These are phyloP conservation scores for Tuber calosporum DNA, from an alignment of 495 filamentous ascomycete species.

Conservation along the genomic window DNA sequence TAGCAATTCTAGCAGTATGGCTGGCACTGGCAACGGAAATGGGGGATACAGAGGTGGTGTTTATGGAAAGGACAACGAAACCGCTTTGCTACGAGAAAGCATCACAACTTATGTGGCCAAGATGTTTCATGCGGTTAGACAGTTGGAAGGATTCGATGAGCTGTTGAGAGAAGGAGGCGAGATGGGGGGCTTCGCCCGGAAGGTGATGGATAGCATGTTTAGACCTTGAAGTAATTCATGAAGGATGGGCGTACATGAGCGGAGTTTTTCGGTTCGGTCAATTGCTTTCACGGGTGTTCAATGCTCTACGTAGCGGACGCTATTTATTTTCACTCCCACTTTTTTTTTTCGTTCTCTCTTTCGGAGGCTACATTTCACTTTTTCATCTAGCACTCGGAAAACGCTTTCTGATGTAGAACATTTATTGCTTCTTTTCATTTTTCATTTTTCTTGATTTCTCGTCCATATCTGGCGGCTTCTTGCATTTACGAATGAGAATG, in stretches of 20 bases:
- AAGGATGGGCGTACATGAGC: neutral
- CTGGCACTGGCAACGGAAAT: constrained; percentile 16
- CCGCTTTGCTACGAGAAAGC: constrained; percentile 35
- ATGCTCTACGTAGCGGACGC: constrained; percentile 18
- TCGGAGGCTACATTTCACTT: constrained; percentile 33
- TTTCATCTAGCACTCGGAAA: constrained; percentile 30
- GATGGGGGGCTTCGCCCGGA: constrained; percentile 41
- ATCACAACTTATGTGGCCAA: constrained; percentile 41
- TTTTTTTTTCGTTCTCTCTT: constrained; percentile 17
- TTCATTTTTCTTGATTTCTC: neutral
- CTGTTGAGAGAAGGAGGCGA: constrained; percentile 41
- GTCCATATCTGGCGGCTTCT: constrained; percentile 28
- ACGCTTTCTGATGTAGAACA: constrained; percentile 33
- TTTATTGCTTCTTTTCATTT: neutral
- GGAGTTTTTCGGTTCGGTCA: constrained; percentile 11
- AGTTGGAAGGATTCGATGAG: constrained; percentile 39
- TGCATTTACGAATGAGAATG: constrained; percentile 27
- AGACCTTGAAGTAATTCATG: constrained; percentile 26
- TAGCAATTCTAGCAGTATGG: constrained; percentile 28
- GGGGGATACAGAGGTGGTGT: constrained; percentile 25
- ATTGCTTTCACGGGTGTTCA: constrained; percentile 21
- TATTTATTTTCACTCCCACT: constrained; percentile 16
- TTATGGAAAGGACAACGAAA: constrained; percentile 41
- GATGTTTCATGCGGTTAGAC: constrained; percentile 41
- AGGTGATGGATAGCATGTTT: constrained; percentile 43